Base-by-base conservation (phyloP, 2,329 filamentous ascomycete genomes). In the Ceratocystiopsis sp. region DNA sequence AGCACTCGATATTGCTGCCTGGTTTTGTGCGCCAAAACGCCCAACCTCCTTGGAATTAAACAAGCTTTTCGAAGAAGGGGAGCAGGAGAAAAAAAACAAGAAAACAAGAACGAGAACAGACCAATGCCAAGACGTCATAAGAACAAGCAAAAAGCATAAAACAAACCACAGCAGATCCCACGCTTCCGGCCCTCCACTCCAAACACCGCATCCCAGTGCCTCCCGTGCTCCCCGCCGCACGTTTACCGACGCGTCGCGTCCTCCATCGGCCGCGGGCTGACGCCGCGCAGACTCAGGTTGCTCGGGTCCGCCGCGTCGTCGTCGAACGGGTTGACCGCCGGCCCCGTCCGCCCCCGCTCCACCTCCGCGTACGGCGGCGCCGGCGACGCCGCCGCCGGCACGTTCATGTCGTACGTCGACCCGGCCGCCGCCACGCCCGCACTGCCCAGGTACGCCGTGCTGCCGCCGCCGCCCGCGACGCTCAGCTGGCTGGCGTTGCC, bases 241-340 rank as follows among this genome's bases (percentile, higher is more conserved):
- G 21, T 11, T 29, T 11, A 29, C 25, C 19, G 19, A 21, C 19
- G 19, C 19, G 19, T 21, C 19, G 32, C 32, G 32, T 33, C 66
- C 7, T 9, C 15, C 51, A 81, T 73, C n/a, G 84, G 84, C 50
- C 83, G 61, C 3, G 84, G 83, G 58, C 82, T 89, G 29, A 87
- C 76, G 21, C 80, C 81, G 44, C 82, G 63, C 59, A 84, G 53
- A 56, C 66, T 72, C 45, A 74, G 55, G 53, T 72, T 73, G 48
- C 75, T 78, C 48, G 69, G 64, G 56, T 75, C 76, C 5, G 64
- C 77, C 6, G 63, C 74, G 29, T 73, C 68, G 42, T 63, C 53
- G 42, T 78, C 80, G 55, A 87, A 87, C 0, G 83, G 83, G 57
- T 89, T 79, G 48, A 37, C 18, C 35, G 33, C 55, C 46, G 19